Base-by-base conservation (phyloP, 805 yeast genomes). In the Zygoascus ofunaensis region DNA sequence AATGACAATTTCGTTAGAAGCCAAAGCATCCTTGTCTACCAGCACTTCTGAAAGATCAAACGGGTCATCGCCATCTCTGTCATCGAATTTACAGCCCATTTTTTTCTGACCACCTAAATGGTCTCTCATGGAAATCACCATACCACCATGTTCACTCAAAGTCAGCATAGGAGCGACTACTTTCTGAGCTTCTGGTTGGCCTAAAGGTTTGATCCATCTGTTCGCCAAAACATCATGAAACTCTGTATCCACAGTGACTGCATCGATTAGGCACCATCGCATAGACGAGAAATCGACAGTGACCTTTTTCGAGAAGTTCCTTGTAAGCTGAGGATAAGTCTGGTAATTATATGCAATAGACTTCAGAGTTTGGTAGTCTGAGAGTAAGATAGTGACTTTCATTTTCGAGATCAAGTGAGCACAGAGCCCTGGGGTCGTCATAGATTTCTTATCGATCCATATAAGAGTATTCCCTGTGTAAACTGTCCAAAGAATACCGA, bases 261-360 rank as follows among this genome's bases (percentile, higher is more conserved):
- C 83, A 52, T 87, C 87, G 8, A 94, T 87, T 32, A 92, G 64
- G 39, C 95, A 94, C 90, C 96, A 89, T 53, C 79, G 77, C 2
- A 92, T 79, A 21, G 83, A 73, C 0, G 89, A 77, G 32, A 92
- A 71, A 57, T 89, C 87, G 2, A 86, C 87, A 42, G 77, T 76
- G 48, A 76, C 77, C 38, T 81, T 77, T 53, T 81, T 84, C 34
- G 83, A 82, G 58, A 72, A 89, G 46, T 85, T 84, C 39, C 94
- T 71, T 1, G 96, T 85, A 40, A 81, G 71, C 53, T 80, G 80
- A 0, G 99, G 98, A 44, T 82, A 79, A 12, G 85, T 81, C 59
- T 92, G 94, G 61, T 92, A 92, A 62, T 92, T 92, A 56, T 85
- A 89, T 1, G 87, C 87, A 15, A 87, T 96, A 43, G 87, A 80